These are phyloP conservation scores for Puccinia polysora DNA, from an alignment of 1,284 basidiomycete genomes.

Conservation along the genomic window DNA sequence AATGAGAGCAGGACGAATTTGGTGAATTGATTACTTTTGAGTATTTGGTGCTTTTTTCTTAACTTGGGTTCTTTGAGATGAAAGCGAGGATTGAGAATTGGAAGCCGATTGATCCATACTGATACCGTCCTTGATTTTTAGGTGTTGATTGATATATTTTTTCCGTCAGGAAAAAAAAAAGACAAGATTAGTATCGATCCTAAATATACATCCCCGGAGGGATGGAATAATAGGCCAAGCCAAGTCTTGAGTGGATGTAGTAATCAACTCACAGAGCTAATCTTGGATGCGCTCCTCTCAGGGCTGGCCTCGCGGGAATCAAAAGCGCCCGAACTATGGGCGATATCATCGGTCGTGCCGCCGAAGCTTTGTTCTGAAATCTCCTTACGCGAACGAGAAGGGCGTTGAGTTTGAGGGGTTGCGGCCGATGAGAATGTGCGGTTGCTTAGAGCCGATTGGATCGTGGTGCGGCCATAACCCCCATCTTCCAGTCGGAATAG, in stretches of 20 bases:
- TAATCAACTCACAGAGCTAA: conserved; percentile 9
- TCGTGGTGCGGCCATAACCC: too few relatives aligned
- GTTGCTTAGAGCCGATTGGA: too few relatives aligned
- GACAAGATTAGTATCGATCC: too few relatives aligned
- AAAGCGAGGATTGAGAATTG: neutral
- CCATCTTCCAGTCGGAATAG: too few relatives aligned
- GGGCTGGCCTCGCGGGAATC: conserved; percentile 11
- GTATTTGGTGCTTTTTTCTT: conserved; percentile 22
- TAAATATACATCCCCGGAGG: too few relatives aligned
- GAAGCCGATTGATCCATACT: conserved; percentile 24
- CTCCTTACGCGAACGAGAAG: neutral
- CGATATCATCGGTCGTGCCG: conserved; percentile 33
- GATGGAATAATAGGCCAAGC: too few relatives aligned
- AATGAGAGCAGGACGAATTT: neutral
- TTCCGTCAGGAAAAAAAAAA: too few relatives aligned
- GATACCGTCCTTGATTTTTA: neutral
- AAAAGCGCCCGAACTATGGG: conserved; percentile 31
- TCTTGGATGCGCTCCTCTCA: conserved; percentile 4
- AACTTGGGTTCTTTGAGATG: neutral
- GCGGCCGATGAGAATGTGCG: neutral
- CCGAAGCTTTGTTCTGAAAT: conserved; percentile 13
- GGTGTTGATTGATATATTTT: too few relatives aligned
- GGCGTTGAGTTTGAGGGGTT: neutral
- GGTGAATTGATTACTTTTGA: conserved; percentile 8
- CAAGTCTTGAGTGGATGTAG: too few relatives aligned